Base-by-base conservation (phyloP, 768 basidiomycete species). In the Lentinus tigrinus region DNA sequence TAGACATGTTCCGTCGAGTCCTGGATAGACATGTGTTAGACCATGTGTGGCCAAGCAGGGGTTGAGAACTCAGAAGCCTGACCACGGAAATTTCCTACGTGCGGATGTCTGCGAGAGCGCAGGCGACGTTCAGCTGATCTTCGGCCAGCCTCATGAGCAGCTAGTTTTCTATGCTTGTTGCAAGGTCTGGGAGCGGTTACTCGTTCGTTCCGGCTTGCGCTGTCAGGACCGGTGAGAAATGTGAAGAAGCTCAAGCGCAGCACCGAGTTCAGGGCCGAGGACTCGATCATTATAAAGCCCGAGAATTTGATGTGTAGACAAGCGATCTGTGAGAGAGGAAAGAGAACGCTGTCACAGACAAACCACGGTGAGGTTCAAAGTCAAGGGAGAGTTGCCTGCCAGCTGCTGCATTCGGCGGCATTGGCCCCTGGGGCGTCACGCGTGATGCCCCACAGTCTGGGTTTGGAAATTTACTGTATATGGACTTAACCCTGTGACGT, bases 51-150 rank as follows among this genome's bases (percentile, higher is more conserved):
- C 31, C 49, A 8, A 23, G 31, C 28, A n/a, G 39, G 27, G 28
- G 28, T 14, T n/a, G 23, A 24, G 14, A 17, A 16, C 16, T 37
- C 27, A 43, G 52, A 47, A 42, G 24, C 52, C 49, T 40, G 36
- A 52, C 54, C 54, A 27, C 44, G 54, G 50, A 49, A 27, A 38
- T 39, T 49, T 36, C 46, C 26, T 53, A 53, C 55, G 58, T 34
- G 58, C 55, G 39, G 37, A 60, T 23, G 44, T 19, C 36, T 49
- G 40, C 21, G n/a, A 54, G 52, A 60, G 59, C 40, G 16, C 36
- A 43, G 37, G 31, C 42, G 38, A 47, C 46, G 54, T 38, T 46
- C 59, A 60, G 59, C 40, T 60, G 59, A 60, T 60, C 58, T 54
- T 54, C 52, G 47, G n/a, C 27, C 21, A 23, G 23, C 43, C 21